Evolutionary conservation across 371 early-diverging fungal species (phyloP), one percentile per base, ranked within the genome.

Genomic region (Mucor indicus): DNA sequence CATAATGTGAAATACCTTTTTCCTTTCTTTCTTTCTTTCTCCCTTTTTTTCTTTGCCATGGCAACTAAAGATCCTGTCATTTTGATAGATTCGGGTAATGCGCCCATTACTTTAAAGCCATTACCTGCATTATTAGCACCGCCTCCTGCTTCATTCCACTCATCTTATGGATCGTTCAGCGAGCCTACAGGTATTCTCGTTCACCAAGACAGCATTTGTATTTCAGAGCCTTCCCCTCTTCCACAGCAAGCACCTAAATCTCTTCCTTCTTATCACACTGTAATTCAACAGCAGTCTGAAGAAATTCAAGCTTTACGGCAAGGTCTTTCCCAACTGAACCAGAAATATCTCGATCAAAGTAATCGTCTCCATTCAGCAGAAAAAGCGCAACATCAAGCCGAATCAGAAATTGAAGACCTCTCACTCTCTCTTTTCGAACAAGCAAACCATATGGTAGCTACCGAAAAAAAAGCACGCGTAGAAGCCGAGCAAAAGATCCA

Each of bases 391-490:
- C 24, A 27, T 8, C 40, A 48, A 23, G 38, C 55, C 2, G 62
- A 65, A 24, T 38, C 47, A 6, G 66, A 65, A 35, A 33, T 65
- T 6, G 61, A 65, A 21, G 66, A 65, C 21, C 30, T 65, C 4
- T 61, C 66, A 2, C 36, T 23, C 1, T 10, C 38, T 1, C 32
- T 65, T n/a, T 65, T 65, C 43, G 62, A 65, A 19, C 55, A 65
- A 19, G 66, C 66, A 9, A 65, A 65, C 17, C 38, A 50, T 20
- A 65, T 65, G 66, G 66, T 65, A 13, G 36, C 66, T 3, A 36
- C 44, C 9, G 58, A 65, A 25, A 64, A 43, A 23, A 41, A 36
- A 27, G 55, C 48, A 2, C 36, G 52, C 3, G 30, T 39, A 12
- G 19, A 24, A 21, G 44, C 55, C 1, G 60, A 64, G 27, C 35